Base-by-base conservation (phyloP, 2,329 filamentous ascomycete species). In the Trichoderma sp. region DNA sequence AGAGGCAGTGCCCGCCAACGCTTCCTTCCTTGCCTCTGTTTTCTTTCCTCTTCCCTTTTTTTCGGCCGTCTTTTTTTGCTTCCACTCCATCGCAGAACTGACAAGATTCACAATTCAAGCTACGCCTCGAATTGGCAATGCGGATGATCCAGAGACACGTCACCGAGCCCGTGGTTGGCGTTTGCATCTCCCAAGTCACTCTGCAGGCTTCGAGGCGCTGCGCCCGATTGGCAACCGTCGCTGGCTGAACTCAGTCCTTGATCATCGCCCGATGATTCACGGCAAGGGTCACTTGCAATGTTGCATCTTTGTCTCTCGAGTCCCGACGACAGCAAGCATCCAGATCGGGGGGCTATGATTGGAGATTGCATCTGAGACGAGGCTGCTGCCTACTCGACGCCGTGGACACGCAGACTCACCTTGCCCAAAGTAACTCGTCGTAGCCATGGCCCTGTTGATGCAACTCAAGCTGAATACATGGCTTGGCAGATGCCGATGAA, bases 131-230 rank as follows among this genome's bases (percentile, higher is more conserved):
- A 43, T 15, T 50, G 63, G 63, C 50, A n/a, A 36, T 30, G 68
- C 62, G 43, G 39, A 50, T 71, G 47, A 47, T 57, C 68, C 53
- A 23, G 68, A 58, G 68, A 43, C 53, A 66, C 61, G 53, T 66
- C 61, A 71, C 55, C 34, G 39, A 69, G 26, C n/a, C 4, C 23
- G 23, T 66, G 68, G 68, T 66, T 50, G 68, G 68, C 32, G n/a
- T 58, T 50, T 28, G 50, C 30, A 17, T 71, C 61, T 65, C 59
- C 59, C 50, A 36, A 62, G 9, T 65, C 61, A 58, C 47, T 20
- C 50, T 47, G 68, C 68, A 70, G 47, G 68, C 53, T 20, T 43
- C 59, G 15, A 57, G 68, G 36, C 26, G 26, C 32, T 61, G 50
- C 47, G 58, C 17, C 68, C 43, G 64, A 71, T 65, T 71, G 53